Evolutionary conservation across 106 monocot species (phyloP), one percentile per base, ranked within the genome.

Genomic region (Dioscorea dumetorum): DNA sequence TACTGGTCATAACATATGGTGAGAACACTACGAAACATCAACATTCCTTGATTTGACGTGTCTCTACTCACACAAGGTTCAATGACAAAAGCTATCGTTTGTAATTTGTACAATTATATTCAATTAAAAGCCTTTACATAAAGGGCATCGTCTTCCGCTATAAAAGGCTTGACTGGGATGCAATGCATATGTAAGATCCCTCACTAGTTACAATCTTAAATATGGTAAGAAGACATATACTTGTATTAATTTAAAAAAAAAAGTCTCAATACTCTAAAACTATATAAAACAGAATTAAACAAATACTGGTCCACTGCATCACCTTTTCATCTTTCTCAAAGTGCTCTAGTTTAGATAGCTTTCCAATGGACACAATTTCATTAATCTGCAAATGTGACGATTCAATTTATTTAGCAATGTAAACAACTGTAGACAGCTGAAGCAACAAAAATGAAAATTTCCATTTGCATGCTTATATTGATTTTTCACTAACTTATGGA

Each of bases 321-420:
- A 85, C 85, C 95, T 91, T 97, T 74, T 97, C 91, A 88, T 91
- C 91, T 51, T 66, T 79, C 78, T 97, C 86, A 80, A 97, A 97
- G 71, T 91, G 85, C 78, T 97, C 95, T 74, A 97, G 77, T 79
- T 97, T 97, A 68, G 95, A 91, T 48, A 97, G 60, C 67, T 80
- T 91, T 60, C 91, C 89, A 54, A 86, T 91, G 12, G 73, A 84
- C 52, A 97, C 73, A 69, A 97, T 91, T 73, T 97, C 95, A 57
- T 95, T 64, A 70, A 95, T 91, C 95, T 95, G 86, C 73, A 76
- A 51, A 15, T 12, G 51, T 0, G 31, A 68, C 14, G 17, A 31
- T 18, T 33, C 22, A 28, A 67, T 66, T 67, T 23, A 18, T 67
- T 51, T 52, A 51, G 51, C 2, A 67, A 12, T 13, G 24, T 1